phyloP scores from a whole-genome alignment of 129 eudicot species.

The Helichrysum umbraculigerum region DNA sequence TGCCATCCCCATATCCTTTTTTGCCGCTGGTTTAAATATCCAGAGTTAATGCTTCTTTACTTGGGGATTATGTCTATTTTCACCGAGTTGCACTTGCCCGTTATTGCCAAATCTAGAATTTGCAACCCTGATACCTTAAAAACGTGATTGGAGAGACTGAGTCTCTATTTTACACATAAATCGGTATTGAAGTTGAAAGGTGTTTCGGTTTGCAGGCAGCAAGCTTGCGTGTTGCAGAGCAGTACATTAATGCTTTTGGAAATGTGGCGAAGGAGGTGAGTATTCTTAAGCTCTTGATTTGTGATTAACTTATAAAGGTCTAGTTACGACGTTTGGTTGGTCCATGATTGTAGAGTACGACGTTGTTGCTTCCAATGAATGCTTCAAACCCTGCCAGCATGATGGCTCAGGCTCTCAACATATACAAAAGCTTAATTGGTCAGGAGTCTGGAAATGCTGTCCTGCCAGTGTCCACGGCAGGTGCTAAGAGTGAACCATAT shows the following conservation, averaged over 20 bases:
- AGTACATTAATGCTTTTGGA: conserved; percentile 81
- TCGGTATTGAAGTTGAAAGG: conserved; percentile 18
- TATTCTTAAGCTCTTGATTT: not conserved
- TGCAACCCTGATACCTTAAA: not conserved
- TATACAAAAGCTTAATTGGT: conserved; percentile 68
- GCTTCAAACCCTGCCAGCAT: conserved; percentile 72
- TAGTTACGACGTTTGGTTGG: not conserved
- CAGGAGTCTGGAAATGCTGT: conserved; percentile 24
- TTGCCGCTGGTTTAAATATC: not conserved
- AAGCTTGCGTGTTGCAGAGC: conserved; percentile 83
- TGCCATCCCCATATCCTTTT: conserved; percentile 8
- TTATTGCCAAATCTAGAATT: not conserved
- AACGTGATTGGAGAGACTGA: not conserved
- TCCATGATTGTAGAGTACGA: conserved; percentile 52
- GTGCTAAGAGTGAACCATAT: conserved; percentile 21
- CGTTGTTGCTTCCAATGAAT: conserved; percentile 73
- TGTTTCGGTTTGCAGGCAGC: conserved; percentile 73
- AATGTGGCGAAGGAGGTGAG: conserved; percentile 85
- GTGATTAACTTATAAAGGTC: not conserved
- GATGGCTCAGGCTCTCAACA: conserved; percentile 68
- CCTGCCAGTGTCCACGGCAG: conserved; percentile 26
- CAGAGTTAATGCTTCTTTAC: not conserved
- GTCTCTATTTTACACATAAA: conserved; percentile 2
- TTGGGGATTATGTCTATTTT: not conserved
- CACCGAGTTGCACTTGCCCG: not conserved